Evolutionary conservation across 768 basidiomycete species (phyloP).

Genomic region (Pleurotus cornucopiae): DNA sequence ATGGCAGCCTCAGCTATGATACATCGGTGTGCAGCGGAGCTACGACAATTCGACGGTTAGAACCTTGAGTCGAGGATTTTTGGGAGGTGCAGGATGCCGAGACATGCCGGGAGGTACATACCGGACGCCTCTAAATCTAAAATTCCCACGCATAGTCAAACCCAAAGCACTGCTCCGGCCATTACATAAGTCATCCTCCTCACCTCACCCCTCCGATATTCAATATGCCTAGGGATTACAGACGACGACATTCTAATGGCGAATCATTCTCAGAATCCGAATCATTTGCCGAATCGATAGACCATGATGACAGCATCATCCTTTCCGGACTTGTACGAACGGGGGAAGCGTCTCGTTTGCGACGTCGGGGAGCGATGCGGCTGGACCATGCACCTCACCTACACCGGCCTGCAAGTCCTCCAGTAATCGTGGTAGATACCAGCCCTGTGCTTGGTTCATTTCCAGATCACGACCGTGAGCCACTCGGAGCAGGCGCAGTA

Average conservation of each 20-base stretch:
- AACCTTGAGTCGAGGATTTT: too few relatives aligned
- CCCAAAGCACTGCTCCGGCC: too few relatives aligned
- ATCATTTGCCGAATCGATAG: conserved; percentile 28
- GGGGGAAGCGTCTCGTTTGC: conserved; percentile 68
- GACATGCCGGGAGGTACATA: too few relatives aligned
- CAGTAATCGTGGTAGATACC: background rate
- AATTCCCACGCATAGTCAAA: too few relatives aligned
- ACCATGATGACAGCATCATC: conserved; percentile 58
- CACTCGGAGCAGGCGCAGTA: conserved; percentile 2
- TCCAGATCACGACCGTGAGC: conserved; percentile 1
- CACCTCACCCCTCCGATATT: background rate
- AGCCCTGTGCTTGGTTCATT: background rate
- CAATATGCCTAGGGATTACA: background rate
- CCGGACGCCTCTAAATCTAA: too few relatives aligned
- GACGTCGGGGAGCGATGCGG: conserved; percentile 71
- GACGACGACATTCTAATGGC: background rate
- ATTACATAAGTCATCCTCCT: too few relatives aligned
- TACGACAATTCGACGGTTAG: too few relatives aligned
- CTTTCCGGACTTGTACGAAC: conserved; percentile 72
- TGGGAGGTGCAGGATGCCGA: too few relatives aligned
- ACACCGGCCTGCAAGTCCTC: background rate
- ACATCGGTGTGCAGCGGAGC: too few relatives aligned
- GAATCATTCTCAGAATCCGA: background rate
- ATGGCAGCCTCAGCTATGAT: too few relatives aligned
- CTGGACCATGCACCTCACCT: conserved; percentile 35